A percentile compares a stretch with the other conserved stretches of the same genome.
These are phyloP conservation scores for Camellia lanceoleosa DNA, from an alignment of 148 eudicot species.

Conservation along the genomic window DNA sequence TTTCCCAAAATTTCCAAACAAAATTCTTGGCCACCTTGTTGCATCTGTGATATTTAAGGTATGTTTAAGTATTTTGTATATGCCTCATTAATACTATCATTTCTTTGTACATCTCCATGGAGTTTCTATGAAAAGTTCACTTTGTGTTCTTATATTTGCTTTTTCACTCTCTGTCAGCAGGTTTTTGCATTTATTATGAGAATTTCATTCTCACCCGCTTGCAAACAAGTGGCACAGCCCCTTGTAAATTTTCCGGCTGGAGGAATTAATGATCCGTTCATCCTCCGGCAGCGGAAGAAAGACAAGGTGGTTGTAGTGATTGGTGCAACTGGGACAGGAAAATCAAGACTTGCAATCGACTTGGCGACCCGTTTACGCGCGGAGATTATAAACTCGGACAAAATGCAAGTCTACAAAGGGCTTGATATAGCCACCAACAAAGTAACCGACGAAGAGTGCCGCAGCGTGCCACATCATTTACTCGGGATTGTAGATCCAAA, in stretches of 20 bases:
- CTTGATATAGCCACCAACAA: constrained; percentile 74
- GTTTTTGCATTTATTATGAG: constrained; percentile 36
- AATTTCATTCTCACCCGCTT: constrained; percentile 40
- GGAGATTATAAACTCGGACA: constrained; percentile 76
- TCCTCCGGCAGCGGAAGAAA: constrained; percentile 47
- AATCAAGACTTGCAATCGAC: constrained; percentile 78
- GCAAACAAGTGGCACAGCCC: constrained; percentile 51
- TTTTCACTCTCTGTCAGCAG: not conserved
- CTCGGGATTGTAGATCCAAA: constrained; percentile 54
- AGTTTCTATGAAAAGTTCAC: not conserved
- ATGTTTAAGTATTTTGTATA: not conserved
- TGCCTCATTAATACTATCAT: not conserved
- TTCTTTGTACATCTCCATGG: not conserved
- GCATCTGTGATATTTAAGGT: constrained; percentile 20
- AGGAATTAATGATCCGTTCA: constrained; percentile 42
- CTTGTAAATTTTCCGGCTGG: constrained; percentile 46
- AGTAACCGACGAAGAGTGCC: constrained; percentile 67
- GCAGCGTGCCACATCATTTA: constrained; percentile 72
- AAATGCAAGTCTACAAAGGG: constrained; percentile 80
- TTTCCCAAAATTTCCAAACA: too few species aligned
- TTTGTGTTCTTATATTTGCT: not conserved
- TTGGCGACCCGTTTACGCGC: constrained; percentile 59
- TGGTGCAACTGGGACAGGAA: constrained; percentile 93
- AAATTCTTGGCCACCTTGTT: not conserved
- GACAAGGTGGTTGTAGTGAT: constrained; percentile 77